phyloP scores from a whole-genome alignment of 306 rosid species.

The Dryas alaskensis region DNA sequence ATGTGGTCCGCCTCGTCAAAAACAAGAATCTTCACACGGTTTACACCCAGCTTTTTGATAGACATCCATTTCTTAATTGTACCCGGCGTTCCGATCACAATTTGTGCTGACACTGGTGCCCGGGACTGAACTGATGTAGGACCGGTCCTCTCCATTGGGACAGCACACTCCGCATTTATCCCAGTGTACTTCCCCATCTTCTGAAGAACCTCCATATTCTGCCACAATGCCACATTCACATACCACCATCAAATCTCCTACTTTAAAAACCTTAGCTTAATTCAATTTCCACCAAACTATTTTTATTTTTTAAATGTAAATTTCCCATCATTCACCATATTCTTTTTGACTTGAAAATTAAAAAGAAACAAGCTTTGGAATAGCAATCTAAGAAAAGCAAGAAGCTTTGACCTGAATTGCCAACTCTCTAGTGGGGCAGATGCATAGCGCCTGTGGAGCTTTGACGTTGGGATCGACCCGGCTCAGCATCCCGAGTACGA shows the following conservation, averaged over 20 bases:
- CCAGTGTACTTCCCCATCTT: constrained; percentile 83
- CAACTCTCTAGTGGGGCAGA: constrained; percentile 88
- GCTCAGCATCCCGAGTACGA: constrained; percentile 89
- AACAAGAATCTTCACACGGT: constrained; percentile 65
- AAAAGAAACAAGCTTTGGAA: background rate
- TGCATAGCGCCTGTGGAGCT: constrained; percentile 86
- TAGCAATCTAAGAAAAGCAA: background rate
- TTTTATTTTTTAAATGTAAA: background rate
- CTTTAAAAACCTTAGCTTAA: background rate
- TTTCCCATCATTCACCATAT: background rate
- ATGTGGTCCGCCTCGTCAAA: constrained; percentile 96
- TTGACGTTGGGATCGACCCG: constrained; percentile 67
- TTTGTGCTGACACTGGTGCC: constrained; percentile 62
- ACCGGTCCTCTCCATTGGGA: constrained; percentile 57
- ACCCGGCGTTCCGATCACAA: constrained; percentile 94
- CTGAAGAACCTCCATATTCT: constrained; percentile 80
- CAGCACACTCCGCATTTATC: constrained; percentile 69
- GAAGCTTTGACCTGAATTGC: constrained; percentile 63
- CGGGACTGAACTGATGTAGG: constrained; percentile 34
- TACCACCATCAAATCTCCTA: background rate
- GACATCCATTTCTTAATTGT: constrained; percentile 71
- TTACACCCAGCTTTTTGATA: constrained; percentile 46
- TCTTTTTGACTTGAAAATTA: background rate
- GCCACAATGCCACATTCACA: constrained; percentile 39
- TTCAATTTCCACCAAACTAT: background rate